phyloP scores from a whole-genome alignment of 1,139 yeast genomes.

The Yamadazyma dushanensis region DNA sequence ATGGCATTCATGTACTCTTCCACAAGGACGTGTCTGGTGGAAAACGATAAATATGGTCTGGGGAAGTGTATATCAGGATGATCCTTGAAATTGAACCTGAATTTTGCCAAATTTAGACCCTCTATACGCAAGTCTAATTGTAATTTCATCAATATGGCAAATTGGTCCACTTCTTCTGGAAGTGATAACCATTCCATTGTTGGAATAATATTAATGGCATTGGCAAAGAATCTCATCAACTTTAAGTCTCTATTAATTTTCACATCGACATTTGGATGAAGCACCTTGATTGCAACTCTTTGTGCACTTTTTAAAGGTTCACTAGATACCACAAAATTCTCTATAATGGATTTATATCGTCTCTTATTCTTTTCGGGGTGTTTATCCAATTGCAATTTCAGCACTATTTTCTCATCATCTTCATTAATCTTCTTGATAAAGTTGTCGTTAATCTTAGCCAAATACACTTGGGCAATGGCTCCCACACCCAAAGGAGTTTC shows the following conservation, averaged over 20 bases:
- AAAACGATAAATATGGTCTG: conserved; percentile 62
- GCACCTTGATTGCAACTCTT: conserved; percentile 84
- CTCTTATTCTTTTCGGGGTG: conserved; percentile 7
- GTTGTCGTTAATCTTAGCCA: conserved; percentile 59
- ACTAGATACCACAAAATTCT: conserved; percentile 38
- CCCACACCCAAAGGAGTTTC: conserved; percentile 88
- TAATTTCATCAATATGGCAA: conserved; percentile 78
- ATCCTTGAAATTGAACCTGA: conserved; percentile 59
- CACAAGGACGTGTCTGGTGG: conserved; percentile 74
- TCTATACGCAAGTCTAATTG: conserved; percentile 91
- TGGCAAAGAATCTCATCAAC: conserved; percentile 82
- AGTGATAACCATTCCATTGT: conserved; percentile 97
- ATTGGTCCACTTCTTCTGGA: conserved; percentile 92
- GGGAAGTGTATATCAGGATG: conserved; percentile 78
- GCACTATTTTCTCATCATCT: conserved; percentile 25
- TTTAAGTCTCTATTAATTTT: conserved; percentile 77
- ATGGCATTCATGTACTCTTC: conserved; percentile 85
- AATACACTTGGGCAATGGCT: conserved; percentile 94
- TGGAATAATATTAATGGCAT: conserved; percentile 66
- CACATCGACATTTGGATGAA: conserved; percentile 81
- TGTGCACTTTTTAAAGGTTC: conserved; percentile 45
- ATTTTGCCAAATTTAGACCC: conserved; percentile 73
- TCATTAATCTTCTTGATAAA: conserved; percentile 37
- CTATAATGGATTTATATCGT: conserved; percentile 26
- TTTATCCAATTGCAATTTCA: conserved; percentile 13